A percentile compares a stretch with the other conserved stretches of the same genome.
phyloP scores from a whole-genome alignment of 805 yeast species.

The Pichia sporocuriosa region DNA sequence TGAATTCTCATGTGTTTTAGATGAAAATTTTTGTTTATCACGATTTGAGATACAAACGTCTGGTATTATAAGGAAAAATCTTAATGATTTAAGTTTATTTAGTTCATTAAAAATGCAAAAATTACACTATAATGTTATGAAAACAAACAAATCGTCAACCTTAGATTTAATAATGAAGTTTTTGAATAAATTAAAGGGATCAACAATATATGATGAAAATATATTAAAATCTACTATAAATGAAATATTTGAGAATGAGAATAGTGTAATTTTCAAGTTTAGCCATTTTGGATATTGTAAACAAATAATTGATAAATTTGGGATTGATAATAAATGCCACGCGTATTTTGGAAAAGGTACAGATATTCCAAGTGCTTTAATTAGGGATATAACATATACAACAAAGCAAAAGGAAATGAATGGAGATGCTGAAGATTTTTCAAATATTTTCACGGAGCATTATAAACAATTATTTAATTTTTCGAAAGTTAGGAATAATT shows the following conservation, averaged over 20 bases:
- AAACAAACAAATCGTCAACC: no score
- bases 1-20: slow-evolving; percentile 29
- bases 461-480: slow-evolving; percentile 30
- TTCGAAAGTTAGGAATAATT: not conserved
- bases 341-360: slow-evolving; percentile 7
- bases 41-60: slow-evolving; percentile 33
- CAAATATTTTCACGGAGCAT: slow-evolving; percentile 35
- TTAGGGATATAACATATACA: slow-evolving; percentile 45
- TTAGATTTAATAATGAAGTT: no score
- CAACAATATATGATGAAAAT: slow-evolving; percentile 36
- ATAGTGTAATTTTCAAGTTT: slow-evolving; percentile 36
- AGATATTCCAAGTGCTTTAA: slow-evolving; percentile 40
- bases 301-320: slow-evolving; percentile 1
- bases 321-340: slow-evolving; percentile 7
- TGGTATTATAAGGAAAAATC: not conserved
- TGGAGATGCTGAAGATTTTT: slow-evolving; percentile 33
- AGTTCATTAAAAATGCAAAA: not conserved
- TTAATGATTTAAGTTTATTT: not conserved
- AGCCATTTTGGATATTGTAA: slow-evolving; percentile 47
- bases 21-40: slow-evolving; percentile 33
- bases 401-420: slow-evolving; percentile 23
- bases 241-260: slow-evolving; percentile 40
- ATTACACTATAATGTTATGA: slow-evolving; percentile 22
- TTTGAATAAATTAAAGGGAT: no score
- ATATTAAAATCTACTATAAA: slow-evolving; percentile 17